Evolutionary conservation across 228 moss, liverwort and hornwort species (phyloP).

Genomic region (Sphagnum fallax): DNA sequence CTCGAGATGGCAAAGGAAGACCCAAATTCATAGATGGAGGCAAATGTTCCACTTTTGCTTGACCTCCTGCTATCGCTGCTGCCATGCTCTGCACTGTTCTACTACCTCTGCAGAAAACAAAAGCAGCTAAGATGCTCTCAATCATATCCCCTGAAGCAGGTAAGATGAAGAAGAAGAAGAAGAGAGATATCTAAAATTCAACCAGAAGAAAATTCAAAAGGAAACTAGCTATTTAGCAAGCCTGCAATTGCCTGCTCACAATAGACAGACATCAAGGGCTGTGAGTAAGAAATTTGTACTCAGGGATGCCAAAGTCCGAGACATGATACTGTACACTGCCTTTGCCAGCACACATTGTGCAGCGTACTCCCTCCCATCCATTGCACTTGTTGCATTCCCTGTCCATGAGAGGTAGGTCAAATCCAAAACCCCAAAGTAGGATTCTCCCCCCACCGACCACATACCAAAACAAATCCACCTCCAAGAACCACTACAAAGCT

Average conservation of each 20-base stretch:
- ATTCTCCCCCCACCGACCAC: no score
- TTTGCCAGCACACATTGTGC: slow-evolving; percentile 70
- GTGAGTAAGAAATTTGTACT: slow-evolving; percentile 26
- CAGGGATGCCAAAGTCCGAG: slow-evolving; percentile 31
- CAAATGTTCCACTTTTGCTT: slow-evolving; percentile 56
- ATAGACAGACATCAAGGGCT: neutral
- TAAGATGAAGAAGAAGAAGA: no score
- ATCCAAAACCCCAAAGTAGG: no score
- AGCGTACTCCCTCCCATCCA: slow-evolving; percentile 94
- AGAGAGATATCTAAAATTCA: no score
- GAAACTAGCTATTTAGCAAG: no score
- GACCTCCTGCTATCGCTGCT: slow-evolving; percentile 55
- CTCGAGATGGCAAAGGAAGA: slow-evolving; percentile 55
- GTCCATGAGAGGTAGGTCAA: neutral
- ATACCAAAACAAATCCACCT: no score
- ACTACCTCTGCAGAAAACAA: slow-evolving; percentile 32
- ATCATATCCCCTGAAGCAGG: neutral
- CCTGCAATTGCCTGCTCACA: neutral
- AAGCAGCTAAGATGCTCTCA: neutral
- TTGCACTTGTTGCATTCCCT: slow-evolving; percentile 91
- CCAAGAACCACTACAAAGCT: no score
- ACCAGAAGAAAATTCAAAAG: no score
- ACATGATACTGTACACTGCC: slow-evolving; percentile 72
- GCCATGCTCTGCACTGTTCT: slow-evolving; percentile 59
- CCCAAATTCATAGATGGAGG: slow-evolving; percentile 41